These are phyloP conservation scores for Purpureocillium takamizusanense DNA, from an alignment of 2,329 filamentous ascomycete genomes.

Conservation along the genomic window DNA sequence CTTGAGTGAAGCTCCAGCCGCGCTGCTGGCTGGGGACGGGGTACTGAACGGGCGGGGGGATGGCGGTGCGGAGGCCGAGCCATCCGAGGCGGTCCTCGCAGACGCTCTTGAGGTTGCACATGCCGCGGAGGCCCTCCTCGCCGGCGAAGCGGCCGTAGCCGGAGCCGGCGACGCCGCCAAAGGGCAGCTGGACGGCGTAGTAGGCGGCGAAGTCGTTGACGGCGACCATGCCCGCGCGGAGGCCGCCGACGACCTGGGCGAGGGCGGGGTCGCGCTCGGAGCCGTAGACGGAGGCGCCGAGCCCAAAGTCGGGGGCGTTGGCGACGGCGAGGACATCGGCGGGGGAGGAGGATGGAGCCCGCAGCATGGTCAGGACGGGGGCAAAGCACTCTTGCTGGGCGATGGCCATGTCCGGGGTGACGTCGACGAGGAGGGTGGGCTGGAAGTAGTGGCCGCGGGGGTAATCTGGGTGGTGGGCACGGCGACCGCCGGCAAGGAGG, in stretches of 20 bases:
- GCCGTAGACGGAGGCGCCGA: slow-evolving; percentile 85
- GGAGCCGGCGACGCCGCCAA: slow-evolving; percentile 82
- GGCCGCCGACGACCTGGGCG: slow-evolving; percentile 51
- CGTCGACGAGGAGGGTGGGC: slow-evolving; percentile 85
- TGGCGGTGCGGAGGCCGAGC: slow-evolving; percentile 61
- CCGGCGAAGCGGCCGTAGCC: slow-evolving; percentile 92
- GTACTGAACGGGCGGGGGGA: slow-evolving; percentile 74
- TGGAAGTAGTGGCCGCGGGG: slow-evolving; percentile 82
- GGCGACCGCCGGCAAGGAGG: slow-evolving; percentile 70
- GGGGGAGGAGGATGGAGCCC: slow-evolving; percentile 50
- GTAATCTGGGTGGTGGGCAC: slow-evolving; percentile 62
- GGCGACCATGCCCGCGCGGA: slow-evolving; percentile 82
- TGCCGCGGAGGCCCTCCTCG: slow-evolving; percentile 71
- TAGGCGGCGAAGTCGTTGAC: slow-evolving; percentile 93
- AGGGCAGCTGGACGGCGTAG: slow-evolving; percentile 90
- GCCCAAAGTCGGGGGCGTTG: slow-evolving; percentile 76
- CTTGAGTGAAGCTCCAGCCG: slow-evolving; percentile 57
- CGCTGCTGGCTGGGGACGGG: slow-evolving; percentile 58
- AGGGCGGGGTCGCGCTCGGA: slow-evolving; percentile 51
- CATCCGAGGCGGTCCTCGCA: slow-evolving; percentile 64
- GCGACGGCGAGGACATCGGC: slow-evolving; percentile 64
- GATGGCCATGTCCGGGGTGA: slow-evolving; percentile 76
- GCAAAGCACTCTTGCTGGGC: slow-evolving; percentile 90
- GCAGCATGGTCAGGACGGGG: slow-evolving; percentile 81
- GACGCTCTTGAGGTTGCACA: slow-evolving; percentile 84